phyloP scores from a whole-genome alignment of 139 green algal genomes.

The Coccomyxa sp. region DNA sequence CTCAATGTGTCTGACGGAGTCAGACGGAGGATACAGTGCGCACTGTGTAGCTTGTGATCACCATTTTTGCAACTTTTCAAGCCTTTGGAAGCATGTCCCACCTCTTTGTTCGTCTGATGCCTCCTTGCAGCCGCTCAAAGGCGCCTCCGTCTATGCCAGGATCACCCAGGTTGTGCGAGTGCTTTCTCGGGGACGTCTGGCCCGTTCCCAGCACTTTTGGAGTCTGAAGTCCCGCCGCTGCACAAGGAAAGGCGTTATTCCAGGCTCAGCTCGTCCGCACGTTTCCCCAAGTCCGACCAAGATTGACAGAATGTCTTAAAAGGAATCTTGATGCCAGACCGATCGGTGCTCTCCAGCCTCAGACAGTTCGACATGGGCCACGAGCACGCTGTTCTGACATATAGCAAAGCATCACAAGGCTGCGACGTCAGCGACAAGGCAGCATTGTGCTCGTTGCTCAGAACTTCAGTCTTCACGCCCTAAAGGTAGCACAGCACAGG shows the following conservation, averaged over 20 bases:
- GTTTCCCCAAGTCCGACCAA: not conserved
- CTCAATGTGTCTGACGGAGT: too few relatives aligned
- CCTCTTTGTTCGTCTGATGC: not conserved
- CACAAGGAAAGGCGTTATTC: not conserved
- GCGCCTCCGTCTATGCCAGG: not conserved
- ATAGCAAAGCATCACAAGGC: not conserved
- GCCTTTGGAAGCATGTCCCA: not conserved
- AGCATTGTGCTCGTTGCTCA: not conserved
- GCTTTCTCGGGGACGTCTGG: not conserved
- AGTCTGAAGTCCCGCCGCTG: not conserved
- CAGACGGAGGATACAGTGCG: too few relatives aligned
- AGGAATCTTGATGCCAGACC: not conserved
- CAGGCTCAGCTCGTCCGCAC: not conserved
- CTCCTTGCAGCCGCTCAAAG: not conserved
- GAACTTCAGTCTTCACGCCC: not conserved
- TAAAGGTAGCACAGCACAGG: not conserved
- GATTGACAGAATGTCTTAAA: not conserved
- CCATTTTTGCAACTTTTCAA: too few relatives aligned
- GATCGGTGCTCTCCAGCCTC: too few relatives aligned
- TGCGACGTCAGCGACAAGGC: not conserved
- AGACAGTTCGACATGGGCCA: not conserved
- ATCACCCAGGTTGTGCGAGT: not conserved
- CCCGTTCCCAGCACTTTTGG: conserved; percentile 1
- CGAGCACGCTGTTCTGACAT: not conserved
- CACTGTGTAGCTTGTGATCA: too few relatives aligned